Conservation (phyloP, 345 rosid species). For the Salix exigua region DNA sequence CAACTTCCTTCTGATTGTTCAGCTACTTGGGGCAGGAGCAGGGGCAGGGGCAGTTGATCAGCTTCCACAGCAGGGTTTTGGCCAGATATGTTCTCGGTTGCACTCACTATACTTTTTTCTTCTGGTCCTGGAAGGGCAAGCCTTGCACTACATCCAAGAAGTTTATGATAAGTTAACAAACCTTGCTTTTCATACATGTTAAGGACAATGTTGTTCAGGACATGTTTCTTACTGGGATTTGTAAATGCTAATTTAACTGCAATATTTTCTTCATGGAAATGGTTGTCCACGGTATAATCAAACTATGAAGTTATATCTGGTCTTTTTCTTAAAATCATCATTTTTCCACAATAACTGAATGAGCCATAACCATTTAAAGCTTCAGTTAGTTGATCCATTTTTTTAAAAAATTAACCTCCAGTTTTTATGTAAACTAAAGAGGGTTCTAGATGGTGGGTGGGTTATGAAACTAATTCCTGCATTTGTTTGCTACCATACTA, state of each 20-base stretch:
- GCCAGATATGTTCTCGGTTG: conserved; percentile 30
- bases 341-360: background rate
- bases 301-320: background rate
- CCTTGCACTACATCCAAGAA: conserved; percentile 63
- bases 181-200: background rate
- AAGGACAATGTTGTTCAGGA: conserved; percentile 6
- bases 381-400: background rate
- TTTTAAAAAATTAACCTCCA: background rate
- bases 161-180: conserved; percentile 5
- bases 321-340: background rate
- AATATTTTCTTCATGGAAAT: conserved; percentile 4
- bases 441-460: conserved; percentile 5
- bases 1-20: conserved; percentile 28
- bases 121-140: conserved; percentile 86
- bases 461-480: background rate
- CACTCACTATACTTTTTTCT: conserved; percentile 49
- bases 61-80: conserved; percentile 32
- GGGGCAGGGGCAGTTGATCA: conserved; percentile 23
- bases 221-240: background rate
- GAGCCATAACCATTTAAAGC: background rate
- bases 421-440: background rate
- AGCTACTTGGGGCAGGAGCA: conserved; percentile 35
- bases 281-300: background rate
- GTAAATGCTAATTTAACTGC: background rate
- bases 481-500: background rate